phyloP scores from a whole-genome alignment of 225 moss, liverwort and hornwort genomes.

The Physcomitrellopsis africana region DNA sequence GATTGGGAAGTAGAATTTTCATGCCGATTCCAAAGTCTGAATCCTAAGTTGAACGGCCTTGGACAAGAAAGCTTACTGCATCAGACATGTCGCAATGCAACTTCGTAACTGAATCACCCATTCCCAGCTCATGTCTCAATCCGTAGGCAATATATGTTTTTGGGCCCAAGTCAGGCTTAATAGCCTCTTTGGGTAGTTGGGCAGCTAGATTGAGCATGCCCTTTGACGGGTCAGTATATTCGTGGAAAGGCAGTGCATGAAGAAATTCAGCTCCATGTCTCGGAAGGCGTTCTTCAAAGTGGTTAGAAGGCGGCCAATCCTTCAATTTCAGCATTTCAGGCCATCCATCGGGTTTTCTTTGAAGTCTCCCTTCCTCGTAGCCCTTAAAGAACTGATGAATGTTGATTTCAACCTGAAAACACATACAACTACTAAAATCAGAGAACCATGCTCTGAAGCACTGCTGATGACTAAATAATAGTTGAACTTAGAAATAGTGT shows the following conservation, averaged over 20 bases:
- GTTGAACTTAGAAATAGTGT: too few relatives aligned
- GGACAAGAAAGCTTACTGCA: constrained; percentile 55
- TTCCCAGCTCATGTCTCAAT: constrained; percentile 71
- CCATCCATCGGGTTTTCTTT: constrained; percentile 60
- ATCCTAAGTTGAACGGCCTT: not conserved
- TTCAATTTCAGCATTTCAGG: constrained; percentile 95
- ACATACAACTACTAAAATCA: constrained; percentile 14
- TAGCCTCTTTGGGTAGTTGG: constrained; percentile 64
- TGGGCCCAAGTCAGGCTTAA: constrained; percentile 91
- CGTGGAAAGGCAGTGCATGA: constrained; percentile 79
- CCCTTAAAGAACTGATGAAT: constrained; percentile 94
- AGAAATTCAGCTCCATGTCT: constrained; percentile 88
- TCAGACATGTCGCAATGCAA: constrained; percentile 98
- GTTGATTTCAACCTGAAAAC: constrained; percentile 84
- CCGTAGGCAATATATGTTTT: constrained; percentile 98
- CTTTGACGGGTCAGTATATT: constrained; percentile 77
- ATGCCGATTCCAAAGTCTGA: not conserved
- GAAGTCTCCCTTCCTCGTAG: constrained; percentile 76
- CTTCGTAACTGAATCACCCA: constrained; percentile 96
- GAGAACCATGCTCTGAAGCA: not conserved
- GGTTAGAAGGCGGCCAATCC: constrained; percentile 93
- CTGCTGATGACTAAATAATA: too few relatives aligned
- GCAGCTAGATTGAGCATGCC: constrained; percentile 88
- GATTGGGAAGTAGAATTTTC: not conserved
- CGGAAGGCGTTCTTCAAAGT: constrained; percentile 90